A percentile compares a stretch with the other conserved stretches of the same genome.
Evolutionary conservation across 352 stramenopile species (phyloP).

Genomic region (Phytophthora agathidicida): DNA sequence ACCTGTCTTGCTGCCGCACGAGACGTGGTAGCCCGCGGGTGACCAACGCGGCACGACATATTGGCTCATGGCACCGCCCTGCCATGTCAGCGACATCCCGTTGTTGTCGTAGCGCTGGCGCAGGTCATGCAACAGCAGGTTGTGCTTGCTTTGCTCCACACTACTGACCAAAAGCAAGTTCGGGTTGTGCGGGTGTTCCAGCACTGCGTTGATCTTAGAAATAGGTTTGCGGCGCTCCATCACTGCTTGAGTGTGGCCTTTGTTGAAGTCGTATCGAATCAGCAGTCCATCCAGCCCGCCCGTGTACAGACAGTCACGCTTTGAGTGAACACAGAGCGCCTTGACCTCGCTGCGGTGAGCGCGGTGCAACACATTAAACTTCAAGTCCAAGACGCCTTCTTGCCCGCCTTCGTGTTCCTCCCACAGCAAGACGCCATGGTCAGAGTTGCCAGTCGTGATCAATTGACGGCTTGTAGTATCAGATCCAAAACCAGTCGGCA

Average conservation of each 20-base stretch:
- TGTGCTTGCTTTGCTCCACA: slow-evolving; percentile 69
- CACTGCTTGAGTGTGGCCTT: slow-evolving; percentile 39
- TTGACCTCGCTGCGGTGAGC: slow-evolving; percentile 82
- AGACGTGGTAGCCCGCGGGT: slow-evolving; percentile 68
- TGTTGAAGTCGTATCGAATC: slow-evolving; percentile 75
- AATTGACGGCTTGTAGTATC: slow-evolving; percentile 53
- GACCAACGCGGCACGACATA: slow-evolving; percentile 89
- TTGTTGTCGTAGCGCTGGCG: slow-evolving; percentile 53
- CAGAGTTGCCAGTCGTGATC: slow-evolving; percentile 70
- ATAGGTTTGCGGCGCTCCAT: slow-evolving; percentile 85
- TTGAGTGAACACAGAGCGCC: slow-evolving; percentile 80
- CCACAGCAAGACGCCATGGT: slow-evolving; percentile 82
- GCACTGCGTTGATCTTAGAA: slow-evolving; percentile 83
- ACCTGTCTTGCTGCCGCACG: slow-evolving; percentile 69
- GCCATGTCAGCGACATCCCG: slow-evolving; percentile 73
- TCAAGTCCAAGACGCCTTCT: slow-evolving; percentile 48
- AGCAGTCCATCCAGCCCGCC: slow-evolving; percentile 76
- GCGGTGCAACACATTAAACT: slow-evolving; percentile 71
- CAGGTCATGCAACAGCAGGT: slow-evolving; percentile 77
- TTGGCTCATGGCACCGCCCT: slow-evolving; percentile 77
- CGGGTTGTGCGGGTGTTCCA: slow-evolving; percentile 86
- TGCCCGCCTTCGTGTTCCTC: slow-evolving; percentile 55
- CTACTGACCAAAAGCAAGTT: slow-evolving; percentile 80
- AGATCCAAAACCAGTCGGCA: slow-evolving; percentile 57
- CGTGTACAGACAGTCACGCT: slow-evolving; percentile 67